phyloP scores from a whole-genome alignment of 176 grass and related monocot species.

The Carex littledalei region DNA sequence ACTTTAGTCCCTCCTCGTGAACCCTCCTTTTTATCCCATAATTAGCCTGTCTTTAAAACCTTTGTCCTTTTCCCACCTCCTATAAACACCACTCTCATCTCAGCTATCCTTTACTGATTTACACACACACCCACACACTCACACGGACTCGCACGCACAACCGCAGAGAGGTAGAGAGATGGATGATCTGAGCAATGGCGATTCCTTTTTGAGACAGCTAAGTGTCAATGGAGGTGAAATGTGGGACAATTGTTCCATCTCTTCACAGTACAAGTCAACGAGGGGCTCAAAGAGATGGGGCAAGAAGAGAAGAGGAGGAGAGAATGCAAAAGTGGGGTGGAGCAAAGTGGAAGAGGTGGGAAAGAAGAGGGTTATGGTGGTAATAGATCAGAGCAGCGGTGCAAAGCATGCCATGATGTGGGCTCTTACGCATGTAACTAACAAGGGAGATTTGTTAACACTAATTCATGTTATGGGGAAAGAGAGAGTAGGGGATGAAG shows the following conservation, averaged over 20 bases:
- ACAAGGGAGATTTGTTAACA: slow-evolving; percentile 78
- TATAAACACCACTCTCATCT: slow-evolving; percentile 18
- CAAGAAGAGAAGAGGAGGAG: slow-evolving; percentile 35
- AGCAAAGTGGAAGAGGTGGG: slow-evolving; percentile 21
- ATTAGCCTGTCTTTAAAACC: slow-evolving; percentile 22
- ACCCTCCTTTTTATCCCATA: neutral
- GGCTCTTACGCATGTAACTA: slow-evolving; percentile 86
- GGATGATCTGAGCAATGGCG: slow-evolving; percentile 49
- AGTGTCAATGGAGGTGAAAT: slow-evolving; percentile 39
- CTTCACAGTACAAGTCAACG: slow-evolving; percentile 10
- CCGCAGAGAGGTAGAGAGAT: slow-evolving; percentile 8
- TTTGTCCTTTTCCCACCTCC: slow-evolving; percentile 37
- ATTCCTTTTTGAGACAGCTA: slow-evolving; percentile 65
- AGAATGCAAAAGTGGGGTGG: slow-evolving; percentile 25
- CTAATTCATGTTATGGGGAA: slow-evolving; percentile 71
- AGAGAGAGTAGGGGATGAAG: slow-evolving; percentile 32
- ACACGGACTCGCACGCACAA: slow-evolving; percentile 8
- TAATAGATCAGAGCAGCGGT: slow-evolving; percentile 64
- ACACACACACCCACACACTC: slow-evolving; percentile 20
- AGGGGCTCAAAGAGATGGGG: slow-evolving; percentile 69
- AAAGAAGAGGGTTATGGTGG: slow-evolving; percentile 92
- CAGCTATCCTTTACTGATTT: slow-evolving; percentile 27
- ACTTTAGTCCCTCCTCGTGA: slow-evolving; percentile 41
- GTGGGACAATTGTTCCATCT: slow-evolving; percentile 6
- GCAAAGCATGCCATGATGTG: slow-evolving; percentile 99